Base-by-base conservation (phyloP, 768 basidiomycete genomes). In the Collybia nuda region DNA sequence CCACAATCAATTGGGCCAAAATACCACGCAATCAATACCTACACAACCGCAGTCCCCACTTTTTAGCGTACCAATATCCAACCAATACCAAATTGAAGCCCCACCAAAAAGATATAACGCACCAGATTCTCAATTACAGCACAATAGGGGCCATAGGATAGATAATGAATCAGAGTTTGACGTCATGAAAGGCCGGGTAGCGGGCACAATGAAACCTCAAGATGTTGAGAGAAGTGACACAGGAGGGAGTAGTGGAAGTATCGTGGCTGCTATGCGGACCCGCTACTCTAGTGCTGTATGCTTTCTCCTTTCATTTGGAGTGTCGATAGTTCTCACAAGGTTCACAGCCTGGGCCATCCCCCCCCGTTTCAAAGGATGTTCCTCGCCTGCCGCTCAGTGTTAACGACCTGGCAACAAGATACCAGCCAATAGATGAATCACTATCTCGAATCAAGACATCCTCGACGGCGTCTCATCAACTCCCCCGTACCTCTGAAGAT, bases 201-300 rank as follows among this genome's bases (percentile, higher is more conserved):
- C 68, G 23, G 71, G 73, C 50, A 55, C 50, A 22, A 57, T 59
- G 4, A 72, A 67, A 21, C 49, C 62, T 36, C 62, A 65, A 47
- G 29, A 60, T 14, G 56, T 81, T 3, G 80, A 85, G 44, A 74
- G 79, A 52, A 73, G 65, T 18, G 81, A 84, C 40, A 80, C 82
- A 2, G 75, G 73, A 5, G 74, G 65, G 36, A 84, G 80, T 53
- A 76, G 60, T 42, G 79, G 78, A 11, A 82, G 79, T 56, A 67
- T 85, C 21, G 88, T 91, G 40, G 84, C 88, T 38, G 80, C 81
- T 1, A 82, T 92, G 75, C 77, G 84, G 39, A 79, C 77, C 60
- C 79, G 79, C 44, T 90, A 86, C 56, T 74, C 80, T 18, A 75
- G 68, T 37, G 71, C 65, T 48, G 88, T 88, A 57, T 39, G 84